Evolutionary conservation across 345 rosid species (phyloP), one percentile per base, ranked within the genome.

Genomic region (Cochlearia excelsa): DNA sequence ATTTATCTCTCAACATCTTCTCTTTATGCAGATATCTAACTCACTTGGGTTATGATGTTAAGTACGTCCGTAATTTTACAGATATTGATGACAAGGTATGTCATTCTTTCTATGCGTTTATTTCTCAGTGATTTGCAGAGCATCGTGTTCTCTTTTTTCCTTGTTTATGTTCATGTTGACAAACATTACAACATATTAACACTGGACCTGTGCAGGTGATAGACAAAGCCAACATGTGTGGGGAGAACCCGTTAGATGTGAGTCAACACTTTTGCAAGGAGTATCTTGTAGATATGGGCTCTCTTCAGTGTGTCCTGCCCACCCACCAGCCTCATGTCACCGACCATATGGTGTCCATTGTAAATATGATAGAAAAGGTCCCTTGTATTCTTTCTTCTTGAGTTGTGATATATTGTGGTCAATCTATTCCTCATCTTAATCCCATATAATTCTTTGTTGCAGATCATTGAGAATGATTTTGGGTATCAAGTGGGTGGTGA

Each of bases 81-180:
- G 91, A 86, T 57, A 78, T 85, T 28, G 90, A 88, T 72, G 94
- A 86, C 65, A 86, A 86, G 91, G 91, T 79, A 35, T 60, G 70
- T 27, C 35, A 2, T 37, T 37, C 7, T 1, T 1, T 37, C 7
- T 4, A 37, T 16, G 23, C 23, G 23, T 16, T 16, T 16, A 16
- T 16, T 16, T 4, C 40, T 37, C 11, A 7, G 4, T 10, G 7
- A 37, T 6, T 37, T 4, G 7, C 10, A 3, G 23, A 26, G 47
- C 4, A 16, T 44, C 51, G 26, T 30, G 9, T 10, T 37, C 7
- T 50, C 8, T 33, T 1, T 42, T 40, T 9, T 3, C 44, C 16
- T 40, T 37, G 9, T 11, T n/a, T 43, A 16, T 11, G 7, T 5
- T 43, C 2, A 43, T 1, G 9, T 10, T 10, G 1, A n/a, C 23